These are phyloP conservation scores for Macadamia tetraphylla DNA, from an alignment of 164 flowering plant species.

Conservation along the genomic window DNA sequence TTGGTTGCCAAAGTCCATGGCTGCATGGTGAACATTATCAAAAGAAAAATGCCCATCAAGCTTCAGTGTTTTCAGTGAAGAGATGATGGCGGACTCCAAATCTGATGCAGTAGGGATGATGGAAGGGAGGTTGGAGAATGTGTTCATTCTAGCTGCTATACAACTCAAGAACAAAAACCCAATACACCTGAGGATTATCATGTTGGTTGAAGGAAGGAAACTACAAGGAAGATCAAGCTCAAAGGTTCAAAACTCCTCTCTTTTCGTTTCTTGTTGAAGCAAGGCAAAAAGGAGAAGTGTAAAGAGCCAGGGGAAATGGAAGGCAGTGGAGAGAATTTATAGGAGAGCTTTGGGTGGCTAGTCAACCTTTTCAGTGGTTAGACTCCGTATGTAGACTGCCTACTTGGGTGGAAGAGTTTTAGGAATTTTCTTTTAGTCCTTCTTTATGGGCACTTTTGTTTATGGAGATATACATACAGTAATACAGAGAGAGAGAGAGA, in stretches of 20 bases:
- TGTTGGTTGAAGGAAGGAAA: conserved; percentile 24
- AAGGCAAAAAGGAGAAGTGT: conserved; percentile 25
- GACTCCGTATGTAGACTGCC: conserved; percentile 39
- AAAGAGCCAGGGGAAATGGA: conserved; percentile 23
- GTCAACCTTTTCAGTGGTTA: conserved; percentile 31
- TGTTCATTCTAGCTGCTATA: conserved; percentile 27
- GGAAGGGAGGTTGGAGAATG: conserved; percentile 31
- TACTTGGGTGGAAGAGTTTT: conserved; percentile 17
- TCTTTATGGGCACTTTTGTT: conserved; percentile 3
- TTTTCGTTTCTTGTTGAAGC: conserved; percentile 19
- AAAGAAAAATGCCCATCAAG: conserved; percentile 49
- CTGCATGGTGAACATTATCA: conserved; percentile 39
- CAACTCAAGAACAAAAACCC: conserved; percentile 38
- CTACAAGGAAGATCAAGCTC: background rate
- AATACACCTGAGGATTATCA: conserved; percentile 21
- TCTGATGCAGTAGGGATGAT: conserved; percentile 5
- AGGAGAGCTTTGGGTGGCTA: conserved; percentile 36
- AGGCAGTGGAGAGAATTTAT: conserved; percentile 46
- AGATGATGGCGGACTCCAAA: conserved; percentile 7
- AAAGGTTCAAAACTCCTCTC: conserved; percentile 9
- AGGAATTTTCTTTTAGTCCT: conserved; percentile 1
- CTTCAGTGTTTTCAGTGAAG: conserved; percentile 27
- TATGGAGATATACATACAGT: no score
- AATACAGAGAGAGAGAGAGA: background rate
- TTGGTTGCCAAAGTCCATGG: conserved; percentile 75